phyloP scores from a whole-genome alignment of 495 filamentous ascomycete genomes.

The Aspergillus panamensis region DNA sequence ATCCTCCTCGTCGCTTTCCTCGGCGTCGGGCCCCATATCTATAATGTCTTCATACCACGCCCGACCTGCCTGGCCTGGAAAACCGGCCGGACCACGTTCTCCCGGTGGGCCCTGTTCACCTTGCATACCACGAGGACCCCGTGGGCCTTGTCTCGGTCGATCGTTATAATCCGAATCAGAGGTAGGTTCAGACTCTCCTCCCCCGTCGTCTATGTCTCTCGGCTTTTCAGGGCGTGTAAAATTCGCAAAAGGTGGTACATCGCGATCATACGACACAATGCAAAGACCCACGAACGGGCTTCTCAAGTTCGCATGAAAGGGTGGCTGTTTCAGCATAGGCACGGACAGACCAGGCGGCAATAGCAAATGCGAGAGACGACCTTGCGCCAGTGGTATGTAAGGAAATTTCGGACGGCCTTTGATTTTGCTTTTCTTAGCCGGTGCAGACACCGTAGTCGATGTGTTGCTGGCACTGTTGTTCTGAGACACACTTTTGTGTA shows the following conservation, averaged over 20 bases:
- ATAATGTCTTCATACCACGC: too few species aligned
- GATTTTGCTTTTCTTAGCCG: not conserved
- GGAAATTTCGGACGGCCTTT: not conserved
- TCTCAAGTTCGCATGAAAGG: not conserved
- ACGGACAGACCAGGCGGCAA: not conserved
- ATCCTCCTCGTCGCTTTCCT: too few species aligned
- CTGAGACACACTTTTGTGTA: conserved; percentile 34
- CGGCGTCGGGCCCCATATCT: too few species aligned
- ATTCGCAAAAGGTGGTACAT: not conserved
- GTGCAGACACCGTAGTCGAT: not conserved
- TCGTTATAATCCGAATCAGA: too few species aligned
- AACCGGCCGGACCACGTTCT: too few species aligned
- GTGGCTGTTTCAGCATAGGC: not conserved
- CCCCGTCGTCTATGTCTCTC: not conserved
- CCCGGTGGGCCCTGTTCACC: too few species aligned
- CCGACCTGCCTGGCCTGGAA: too few species aligned
- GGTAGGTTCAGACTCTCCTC: too few species aligned
- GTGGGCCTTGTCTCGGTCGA: too few species aligned
- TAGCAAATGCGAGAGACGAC: not conserved
- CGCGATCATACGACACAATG: not conserved
- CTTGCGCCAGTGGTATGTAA: not conserved
- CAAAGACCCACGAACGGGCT: conserved; percentile 5
- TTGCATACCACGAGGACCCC: too few species aligned
- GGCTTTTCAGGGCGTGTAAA: not conserved
- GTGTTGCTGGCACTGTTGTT: not conserved